Evolutionary conservation across 208 protist genomes (phyloP), one percentile per base, ranked within the genome.

Genomic region (Blechomonas ayalai): DNA sequence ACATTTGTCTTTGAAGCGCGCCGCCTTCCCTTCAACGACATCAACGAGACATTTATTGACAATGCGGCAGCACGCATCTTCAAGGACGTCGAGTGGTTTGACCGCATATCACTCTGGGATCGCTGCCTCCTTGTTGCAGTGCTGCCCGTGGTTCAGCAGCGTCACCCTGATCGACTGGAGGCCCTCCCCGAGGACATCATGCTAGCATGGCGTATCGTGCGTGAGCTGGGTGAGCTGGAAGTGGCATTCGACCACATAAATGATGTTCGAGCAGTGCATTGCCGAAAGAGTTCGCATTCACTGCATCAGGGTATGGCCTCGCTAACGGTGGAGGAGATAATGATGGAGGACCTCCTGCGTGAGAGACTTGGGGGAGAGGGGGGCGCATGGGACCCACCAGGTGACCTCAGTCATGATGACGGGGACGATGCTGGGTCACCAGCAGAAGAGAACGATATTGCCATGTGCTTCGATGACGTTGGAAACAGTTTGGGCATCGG

Each of bases 1-100:
- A 58, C 69, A 0, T 83, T 83, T 52, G 82, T 91, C 0, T 88
- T 88, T 51, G 78, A 87, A 45, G 78, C 78, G 10, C 50, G 64
- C 18, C 32, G 51, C n/a, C 42, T 91, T 27, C 77, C 74, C 18
- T 83, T 91, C 44, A 56, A 51, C 8, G 16, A 23, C 32, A 48
- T 77, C 45, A 50, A 39, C 15, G 68, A 73, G 20, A 44, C 26
- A 19, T n/a, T n/a, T n/a, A n/a, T n/a, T n/a, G 23, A 12, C 28
- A 27, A 16, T 22, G 39, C 43, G 10, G 35, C 34, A 16, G 41
- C 33, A 16, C 32, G 28, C n/a, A 18, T 36, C 24, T 8, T 38
- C 15, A 19, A 24, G 1, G 26, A 18, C 34, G 26, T 46, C 1
- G 58, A 34, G 22, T 7, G 18, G 8, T 16, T 55, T 20, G 22